Base-by-base conservation (phyloP, 257 asterid genomes). In the Haberlea rhodopensis region DNA sequence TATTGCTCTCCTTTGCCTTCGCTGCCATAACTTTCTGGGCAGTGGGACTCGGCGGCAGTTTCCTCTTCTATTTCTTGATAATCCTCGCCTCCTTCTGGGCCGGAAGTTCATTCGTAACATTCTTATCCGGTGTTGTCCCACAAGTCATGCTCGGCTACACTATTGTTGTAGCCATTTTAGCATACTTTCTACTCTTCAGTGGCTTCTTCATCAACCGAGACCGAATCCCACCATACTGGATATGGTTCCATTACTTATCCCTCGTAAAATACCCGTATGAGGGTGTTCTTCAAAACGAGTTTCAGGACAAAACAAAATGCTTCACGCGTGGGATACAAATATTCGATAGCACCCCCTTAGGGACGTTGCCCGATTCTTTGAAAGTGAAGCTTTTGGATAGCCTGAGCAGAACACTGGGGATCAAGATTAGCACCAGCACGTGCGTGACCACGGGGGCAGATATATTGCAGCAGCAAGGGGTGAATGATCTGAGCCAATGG, bases 101-200 rank as follows among this genome's bases (percentile, higher is more conserved):
- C 0, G 95, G 96, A 1, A 85, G 79, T 57, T 89, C 96, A 2
- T 86, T 89, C 73, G 94, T 87, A 0, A 85, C 95, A 0, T 89
- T 89, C 68, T 78, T 89, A 2, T 87, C 96, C 0, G 91, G 94
- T 0, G 78, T 89, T 0, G 95, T 89, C 20, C 95, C 96, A 0
- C 90, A 87, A 19, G 95, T 89, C 29, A 87, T 87, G 91, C 76
- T 89, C 0, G 95, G 96, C 1, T 89, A 89, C 88, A 82, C 86
- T 0, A 83, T 89, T 1, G 89, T 85, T 0, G 91, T 89, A 0
- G 95, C 95, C 0, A 80, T 85, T 0, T 63, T 89, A 2, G 90
- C 96, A 1, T 87, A 89, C 19, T 89, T 85, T 65, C 70, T 89
- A 1, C 86, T 87, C 0, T 87, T 89, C 87, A 79, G 87, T 8